Conservation (phyloP, 75 land plant genomes). For the Azolla pinnata region DNA sequence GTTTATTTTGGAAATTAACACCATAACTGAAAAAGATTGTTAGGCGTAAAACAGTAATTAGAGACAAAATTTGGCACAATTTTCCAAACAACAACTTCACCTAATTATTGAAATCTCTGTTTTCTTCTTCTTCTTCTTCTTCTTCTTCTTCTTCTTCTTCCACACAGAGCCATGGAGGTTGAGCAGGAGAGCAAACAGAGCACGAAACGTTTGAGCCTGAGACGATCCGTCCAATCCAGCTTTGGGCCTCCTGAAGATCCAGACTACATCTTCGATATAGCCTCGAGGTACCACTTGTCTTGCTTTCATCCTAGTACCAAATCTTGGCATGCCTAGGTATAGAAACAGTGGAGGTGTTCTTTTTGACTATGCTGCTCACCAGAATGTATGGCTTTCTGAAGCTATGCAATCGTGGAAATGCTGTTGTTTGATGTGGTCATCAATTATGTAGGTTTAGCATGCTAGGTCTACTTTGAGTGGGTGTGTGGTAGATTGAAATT, state of each 20-base stretch:
- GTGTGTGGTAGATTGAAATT: too few relatives aligned
- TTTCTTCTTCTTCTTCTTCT: background rate
- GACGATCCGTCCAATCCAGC: conserved; percentile 34
- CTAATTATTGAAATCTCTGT: background rate
- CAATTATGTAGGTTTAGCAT: too few relatives aligned
- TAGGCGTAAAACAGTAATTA: too few relatives aligned
- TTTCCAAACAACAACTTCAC: too few relatives aligned
- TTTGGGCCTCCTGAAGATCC: conserved; percentile 40
- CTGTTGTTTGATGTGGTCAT: too few relatives aligned
- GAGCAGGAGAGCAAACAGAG: background rate
- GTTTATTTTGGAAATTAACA: too few relatives aligned
- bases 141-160: background rate
- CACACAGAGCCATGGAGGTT: background rate
- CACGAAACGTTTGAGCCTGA: conserved; percentile 14
- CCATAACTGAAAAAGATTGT: too few relatives aligned
- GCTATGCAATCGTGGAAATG: too few relatives aligned
- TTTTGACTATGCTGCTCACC: conserved; percentile 4
- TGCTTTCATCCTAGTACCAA: background rate
- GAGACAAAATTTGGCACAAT: too few relatives aligned
- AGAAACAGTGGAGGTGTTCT: background rate
- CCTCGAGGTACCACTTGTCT: conserved; percentile 36
- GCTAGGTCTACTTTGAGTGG: too few relatives aligned
- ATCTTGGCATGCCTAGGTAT: background rate
- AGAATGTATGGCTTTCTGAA: background rate
- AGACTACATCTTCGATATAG: conserved; percentile 53